These are phyloP conservation scores for Tripidium arundinaceum DNA, from an alignment of 202 grass and related monocot species.

Conservation along the genomic window DNA sequence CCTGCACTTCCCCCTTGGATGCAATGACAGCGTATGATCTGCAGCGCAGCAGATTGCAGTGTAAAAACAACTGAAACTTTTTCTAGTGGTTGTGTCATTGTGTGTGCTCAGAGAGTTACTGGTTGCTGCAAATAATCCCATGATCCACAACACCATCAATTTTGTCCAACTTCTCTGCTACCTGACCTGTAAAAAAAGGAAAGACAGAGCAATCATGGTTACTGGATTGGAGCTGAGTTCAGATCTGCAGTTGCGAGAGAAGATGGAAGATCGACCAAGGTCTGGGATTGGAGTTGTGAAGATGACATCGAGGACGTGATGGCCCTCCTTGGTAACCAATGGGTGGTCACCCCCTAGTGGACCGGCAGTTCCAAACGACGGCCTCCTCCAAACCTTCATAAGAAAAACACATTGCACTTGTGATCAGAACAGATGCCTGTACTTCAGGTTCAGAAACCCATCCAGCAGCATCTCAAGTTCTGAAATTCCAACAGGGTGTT, in stretches of 20 bases:
- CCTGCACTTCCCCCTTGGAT: constrained; percentile 58
- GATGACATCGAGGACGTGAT: constrained; percentile 82
- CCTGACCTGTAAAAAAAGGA: constrained; percentile 41
- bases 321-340: constrained; percentile 70
- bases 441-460: too few relatives aligned
- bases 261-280: constrained; percentile 42
- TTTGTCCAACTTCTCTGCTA: constrained; percentile 66
- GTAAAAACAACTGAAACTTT: neutral
- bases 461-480: neutral
- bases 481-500: neutral
- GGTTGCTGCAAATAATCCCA: constrained; percentile 63
- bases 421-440: neutral
- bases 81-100: neutral
- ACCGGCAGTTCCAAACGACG: constrained; percentile 55
- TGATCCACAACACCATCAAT: constrained; percentile 70
- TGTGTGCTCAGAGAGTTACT: constrained; percentile 38
- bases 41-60: constrained; percentile 12
- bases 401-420: neutral
- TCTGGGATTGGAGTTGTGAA: constrained; percentile 74
- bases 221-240: neutral
- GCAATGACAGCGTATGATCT: constrained; percentile 60
- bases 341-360: constrained; percentile 78
- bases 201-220: neutral
- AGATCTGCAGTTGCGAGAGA: neutral
- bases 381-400: constrained; percentile 90